Evolutionary conservation across 148 eudicot species (phyloP).

Genomic region (Diospyros kaki): DNA sequence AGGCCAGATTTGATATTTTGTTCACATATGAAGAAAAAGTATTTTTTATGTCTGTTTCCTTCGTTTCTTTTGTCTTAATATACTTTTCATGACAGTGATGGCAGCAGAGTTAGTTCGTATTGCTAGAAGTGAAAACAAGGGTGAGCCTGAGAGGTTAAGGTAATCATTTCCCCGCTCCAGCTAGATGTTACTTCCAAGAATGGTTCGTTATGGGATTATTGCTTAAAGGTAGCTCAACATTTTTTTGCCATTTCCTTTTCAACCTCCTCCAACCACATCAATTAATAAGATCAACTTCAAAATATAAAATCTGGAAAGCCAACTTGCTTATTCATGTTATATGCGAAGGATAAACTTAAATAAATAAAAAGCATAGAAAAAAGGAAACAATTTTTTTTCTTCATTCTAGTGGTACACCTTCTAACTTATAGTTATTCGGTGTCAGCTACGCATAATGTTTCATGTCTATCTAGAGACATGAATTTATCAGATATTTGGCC

Average conservation of each 20-base stretch:
- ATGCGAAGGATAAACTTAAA: not conserved
- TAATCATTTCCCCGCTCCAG: slow-evolving; percentile 18
- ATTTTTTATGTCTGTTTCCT: not conserved
- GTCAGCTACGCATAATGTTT: not conserved
- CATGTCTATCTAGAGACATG: not conserved
- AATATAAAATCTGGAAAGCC: not conserved
- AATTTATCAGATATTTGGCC: not conserved
- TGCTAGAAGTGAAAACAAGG: slow-evolving; percentile 61
- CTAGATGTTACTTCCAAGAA: not conserved
- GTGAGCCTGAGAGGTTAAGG: slow-evolving; percentile 83
- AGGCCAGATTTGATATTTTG: not conserved
- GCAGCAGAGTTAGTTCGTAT: slow-evolving; percentile 95
- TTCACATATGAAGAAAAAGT: not conserved
- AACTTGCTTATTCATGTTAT: not conserved
- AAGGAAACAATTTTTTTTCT: not conserved
- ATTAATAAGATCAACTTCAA: not conserved
- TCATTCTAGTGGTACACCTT: not conserved
- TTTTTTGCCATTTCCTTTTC: not conserved
- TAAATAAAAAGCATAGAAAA: not conserved
- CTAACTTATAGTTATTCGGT: not conserved
- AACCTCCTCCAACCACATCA: not conserved
- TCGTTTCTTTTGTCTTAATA: slow-evolving; percentile 1
- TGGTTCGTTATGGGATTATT: not conserved
- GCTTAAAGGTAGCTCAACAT: not conserved
- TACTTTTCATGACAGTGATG: slow-evolving; percentile 60